Evolutionary conservation across 495 filamentous ascomycete species (phyloP), one percentile per base, ranked within the genome.

Genomic region (Viridothelium virens): DNA sequence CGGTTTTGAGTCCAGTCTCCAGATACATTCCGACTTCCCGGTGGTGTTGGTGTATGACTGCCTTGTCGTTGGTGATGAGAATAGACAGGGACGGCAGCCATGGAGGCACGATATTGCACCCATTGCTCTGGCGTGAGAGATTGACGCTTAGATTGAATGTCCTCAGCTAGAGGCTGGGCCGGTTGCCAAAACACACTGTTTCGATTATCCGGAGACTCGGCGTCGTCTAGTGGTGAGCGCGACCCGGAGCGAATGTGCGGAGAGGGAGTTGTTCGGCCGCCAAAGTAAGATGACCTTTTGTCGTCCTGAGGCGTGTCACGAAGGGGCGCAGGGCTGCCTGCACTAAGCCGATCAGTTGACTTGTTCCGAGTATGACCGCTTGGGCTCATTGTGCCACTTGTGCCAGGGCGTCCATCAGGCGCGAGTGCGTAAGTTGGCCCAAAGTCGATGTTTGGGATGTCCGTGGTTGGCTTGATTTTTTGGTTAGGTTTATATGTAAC

Each of bases 401-500:
- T 77, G 69, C 67, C 64, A 75, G 74, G 75, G 12, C 75, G 73
- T 50, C 65, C 65, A 53, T 65, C 69, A 11, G 78, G 82, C 61
- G 89, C 89, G 71, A 89, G 79, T 0, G 79, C 76, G 73, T 85
- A 76, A 1, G 93, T 97, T 18, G 86, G 91, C 0, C 93, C 93
- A 74, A 97, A 97, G 72, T 97, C 89, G 66, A 97, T 83, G 9
- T 78, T 76, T 1, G 91, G 91, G 65, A 95, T 89, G 59, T 86
- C 82, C 31, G 82, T 65, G 25, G 53, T 59, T 59, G 53, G 53
- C 10, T 10, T 62, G 67, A 62, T 2, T 59, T 33, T 10, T 9
- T 33, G 0, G 36, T 18, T 59, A 9, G 53, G 14, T 36, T 18
- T 18, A 59, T 59, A 18, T 7, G 3, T 59, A 7, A 31, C 36